These are phyloP conservation scores for Tremella yokohamensis DNA, from an alignment of 768 basidiomycete genomes.

Conservation along the genomic window DNA sequence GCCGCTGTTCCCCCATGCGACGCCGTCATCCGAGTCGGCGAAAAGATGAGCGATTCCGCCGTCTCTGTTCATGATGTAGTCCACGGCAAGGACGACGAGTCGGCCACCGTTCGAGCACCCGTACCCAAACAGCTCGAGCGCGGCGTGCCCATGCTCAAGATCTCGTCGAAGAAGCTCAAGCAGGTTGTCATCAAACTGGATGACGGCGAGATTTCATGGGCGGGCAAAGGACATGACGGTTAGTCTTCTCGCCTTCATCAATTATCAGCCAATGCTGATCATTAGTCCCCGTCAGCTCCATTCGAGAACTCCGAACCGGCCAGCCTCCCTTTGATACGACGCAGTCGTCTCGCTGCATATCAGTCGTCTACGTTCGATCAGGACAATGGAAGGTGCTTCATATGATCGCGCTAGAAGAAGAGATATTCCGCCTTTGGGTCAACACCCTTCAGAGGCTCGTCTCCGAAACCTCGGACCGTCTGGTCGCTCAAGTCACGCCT, in stretches of 20 bases:
- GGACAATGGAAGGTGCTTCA: conserved; percentile 72
- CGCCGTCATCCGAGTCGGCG: too few species aligned
- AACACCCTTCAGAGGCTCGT: conserved; percentile 62
- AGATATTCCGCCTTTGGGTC: conserved; percentile 65
- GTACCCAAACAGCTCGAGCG: conserved; percentile 26
- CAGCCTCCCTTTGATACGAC: conserved; percentile 56
- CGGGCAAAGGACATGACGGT: conserved; percentile 30
- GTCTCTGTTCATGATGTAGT: conserved; percentile 1
- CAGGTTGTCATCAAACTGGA: conserved; percentile 68
- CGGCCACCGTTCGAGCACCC: background rate
- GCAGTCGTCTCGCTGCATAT: conserved; percentile 72
- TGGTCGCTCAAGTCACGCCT: conserved; percentile 33
- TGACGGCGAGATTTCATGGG: conserved; percentile 57
- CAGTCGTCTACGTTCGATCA: conserved; percentile 67
- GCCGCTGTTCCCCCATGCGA: too few species aligned
- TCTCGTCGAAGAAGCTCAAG: conserved; percentile 73
- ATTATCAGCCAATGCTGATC: conserved; percentile 2
- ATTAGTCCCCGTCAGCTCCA: conserved; percentile 76
- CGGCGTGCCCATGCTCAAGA: conserved; percentile 67
- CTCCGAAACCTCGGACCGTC: conserved; percentile 33
- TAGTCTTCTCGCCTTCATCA: conserved; percentile 11
- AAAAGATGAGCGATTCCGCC: too few species aligned
- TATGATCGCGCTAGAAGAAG: conserved; percentile 66
- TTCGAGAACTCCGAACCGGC: conserved; percentile 79
- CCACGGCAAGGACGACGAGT: background rate